Base-by-base conservation (phyloP, 257 asterid species). In the Craterostigma plantagineum region DNA sequence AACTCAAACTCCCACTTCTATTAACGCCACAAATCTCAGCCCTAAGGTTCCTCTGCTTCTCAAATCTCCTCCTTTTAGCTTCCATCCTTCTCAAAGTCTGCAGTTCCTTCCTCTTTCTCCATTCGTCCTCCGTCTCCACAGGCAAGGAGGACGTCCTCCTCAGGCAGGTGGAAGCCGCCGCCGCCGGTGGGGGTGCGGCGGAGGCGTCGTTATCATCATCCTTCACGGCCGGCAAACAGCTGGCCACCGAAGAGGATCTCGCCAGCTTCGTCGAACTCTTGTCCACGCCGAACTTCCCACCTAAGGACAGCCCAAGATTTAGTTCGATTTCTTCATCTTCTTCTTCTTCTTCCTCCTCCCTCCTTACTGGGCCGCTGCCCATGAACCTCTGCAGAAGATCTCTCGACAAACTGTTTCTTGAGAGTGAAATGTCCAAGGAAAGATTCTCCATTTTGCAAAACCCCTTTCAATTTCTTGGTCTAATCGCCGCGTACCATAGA, bases 91-190 rank as follows among this genome's bases (percentile, higher is more conserved):
- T 68, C 68, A 86, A 50, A 12, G 72, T 73, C 69, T 86, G 97
- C 64, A 76, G 49, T 62, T 81, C 92, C 51, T 86, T 86, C 72
- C 97, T 67, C 73, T 81, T 86, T 55, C 94, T 73, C 93, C 93
- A 81, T 56, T 76, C 95, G 51, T 81, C 92, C 69, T 86, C 96
- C 7, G 76, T 69, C 70, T 73, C 97, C 46, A 61, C 91, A 4
- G 97, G 95, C 59, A 86, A 67, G 4, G 97, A 86, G 14, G 97
- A 70, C 0, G 92, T 71, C 57, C 97, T 71, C 43, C 53, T 69
- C 34, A 81, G 57, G 13, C 60, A 50, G 12, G 70, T 36, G 55
- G 58, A 55, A 38, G 58, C 62, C 56, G 43, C 40, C 47, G 66
- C 66, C 4, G 30, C 4, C 6, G 67, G 35, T 13, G 79, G 54